Evolutionary conservation across 2,329 filamentous ascomycete species (phyloP).

Genomic region (Drechmeria coniospora): DNA sequence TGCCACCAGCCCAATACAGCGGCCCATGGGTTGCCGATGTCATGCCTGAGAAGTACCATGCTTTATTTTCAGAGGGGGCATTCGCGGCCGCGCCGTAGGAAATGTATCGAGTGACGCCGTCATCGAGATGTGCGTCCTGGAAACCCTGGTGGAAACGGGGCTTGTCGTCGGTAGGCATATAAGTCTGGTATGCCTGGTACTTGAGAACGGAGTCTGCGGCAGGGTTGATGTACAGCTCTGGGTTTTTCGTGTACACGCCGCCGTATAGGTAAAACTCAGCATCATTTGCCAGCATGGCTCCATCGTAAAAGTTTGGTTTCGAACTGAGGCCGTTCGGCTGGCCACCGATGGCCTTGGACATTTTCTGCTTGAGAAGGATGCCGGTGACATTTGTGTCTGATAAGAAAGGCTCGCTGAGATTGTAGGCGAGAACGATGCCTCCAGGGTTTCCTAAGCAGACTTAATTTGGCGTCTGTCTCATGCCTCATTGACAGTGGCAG

Average conservation of each 20-base stretch:
- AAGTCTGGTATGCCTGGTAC: constrained; percentile 39
- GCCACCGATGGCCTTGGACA: constrained; percentile 31
- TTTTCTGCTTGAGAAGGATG: constrained; percentile 26
- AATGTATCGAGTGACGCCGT: constrained; percentile 41
- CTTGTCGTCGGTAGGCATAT: constrained; percentile 32
- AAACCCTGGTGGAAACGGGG: constrained; percentile 29
- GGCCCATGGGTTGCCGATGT: constrained; percentile 32
- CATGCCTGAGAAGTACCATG: constrained; percentile 56
- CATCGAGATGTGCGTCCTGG: constrained; percentile 21
- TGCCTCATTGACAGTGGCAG: background rate
- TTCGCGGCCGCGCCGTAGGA: constrained; percentile 48
- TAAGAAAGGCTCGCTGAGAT: constrained; percentile 42
- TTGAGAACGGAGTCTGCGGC: constrained; percentile 25
- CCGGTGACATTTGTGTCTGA: constrained; percentile 33
- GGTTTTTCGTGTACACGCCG: constrained; percentile 27
- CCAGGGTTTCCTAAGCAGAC: constrained; percentile 28
- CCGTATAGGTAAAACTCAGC: constrained; percentile 49
- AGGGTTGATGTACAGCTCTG: constrained; percentile 21
- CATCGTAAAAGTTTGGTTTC: constrained; percentile 43
- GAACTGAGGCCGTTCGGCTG: constrained; percentile 35
- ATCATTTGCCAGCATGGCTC: constrained; percentile 50
- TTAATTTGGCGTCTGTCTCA: background rate
- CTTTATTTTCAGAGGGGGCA: constrained; percentile 54
- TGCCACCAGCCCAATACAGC: constrained; percentile 24
- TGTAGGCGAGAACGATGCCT: constrained; percentile 40